A percentile compares a stretch with the other conserved stretches of the same genome.
These are phyloP conservation scores for Diaporthe sp. DNA, from an alignment of 2,329 filamentous ascomycete genomes.

Conservation along the genomic window DNA sequence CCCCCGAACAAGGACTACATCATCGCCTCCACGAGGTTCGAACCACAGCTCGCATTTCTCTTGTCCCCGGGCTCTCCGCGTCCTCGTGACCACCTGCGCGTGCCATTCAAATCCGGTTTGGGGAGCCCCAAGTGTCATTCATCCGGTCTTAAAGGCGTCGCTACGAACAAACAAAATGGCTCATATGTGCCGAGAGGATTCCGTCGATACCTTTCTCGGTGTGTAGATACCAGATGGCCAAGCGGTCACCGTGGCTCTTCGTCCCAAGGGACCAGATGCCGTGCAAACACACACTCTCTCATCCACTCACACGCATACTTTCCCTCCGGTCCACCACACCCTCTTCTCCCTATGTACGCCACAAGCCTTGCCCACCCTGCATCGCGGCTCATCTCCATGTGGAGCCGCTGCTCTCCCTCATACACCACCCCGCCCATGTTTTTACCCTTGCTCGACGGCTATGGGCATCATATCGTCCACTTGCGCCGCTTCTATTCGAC, in stretches of 20 bases:
- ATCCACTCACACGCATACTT: neutral
- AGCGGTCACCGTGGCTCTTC: slow-evolving; percentile 24
- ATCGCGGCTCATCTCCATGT: slow-evolving; percentile 31
- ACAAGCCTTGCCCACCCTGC: slow-evolving; percentile 19
- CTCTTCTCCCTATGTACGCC: neutral
- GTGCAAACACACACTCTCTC: slow-evolving; percentile 24
- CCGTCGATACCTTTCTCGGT: slow-evolving; percentile 25
- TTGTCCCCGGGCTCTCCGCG: neutral
- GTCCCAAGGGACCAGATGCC: slow-evolving; percentile 24
- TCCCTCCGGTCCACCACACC: neutral
- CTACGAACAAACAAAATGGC: slow-evolving; percentile 35
- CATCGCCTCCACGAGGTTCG: neutral
- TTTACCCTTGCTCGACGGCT: slow-evolving; percentile 22
- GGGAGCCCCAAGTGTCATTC: neutral
- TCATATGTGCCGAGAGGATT: slow-evolving; percentile 3
- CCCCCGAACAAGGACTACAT: neutral
- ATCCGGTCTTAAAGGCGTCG: slow-evolving; percentile 9
- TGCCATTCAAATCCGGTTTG: neutral
- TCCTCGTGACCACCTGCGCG: slow-evolving; percentile 15
- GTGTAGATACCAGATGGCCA: slow-evolving; percentile 28
- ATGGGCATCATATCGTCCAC: slow-evolving; percentile 11
- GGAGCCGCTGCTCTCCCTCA: slow-evolving; percentile 13
- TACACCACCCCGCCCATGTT: slow-evolving; percentile 23
- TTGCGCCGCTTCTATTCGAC: slow-evolving; percentile 31
- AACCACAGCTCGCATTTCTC: neutral